Base-by-base conservation (phyloP, 371 early-diverging fungal genomes). In the Rhizopus stolonifer region DNA sequence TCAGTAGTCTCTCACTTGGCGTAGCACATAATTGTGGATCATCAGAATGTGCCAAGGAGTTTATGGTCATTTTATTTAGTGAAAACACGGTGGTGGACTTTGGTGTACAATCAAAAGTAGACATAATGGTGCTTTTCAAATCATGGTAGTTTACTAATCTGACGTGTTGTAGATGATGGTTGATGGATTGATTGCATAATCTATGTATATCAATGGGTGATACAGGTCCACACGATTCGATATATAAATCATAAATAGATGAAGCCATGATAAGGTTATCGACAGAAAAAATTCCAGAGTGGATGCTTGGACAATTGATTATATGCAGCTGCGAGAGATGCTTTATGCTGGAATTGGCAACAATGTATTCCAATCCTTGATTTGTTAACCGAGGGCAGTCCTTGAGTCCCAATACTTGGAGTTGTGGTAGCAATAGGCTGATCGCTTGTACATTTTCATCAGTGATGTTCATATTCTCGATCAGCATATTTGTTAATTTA, bases 151-250 rank as follows among this genome's bases (percentile, higher is more conserved):
- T 17, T 4, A 53, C n/a, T 36, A 36, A 15, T 15, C n/a, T 36
- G 15, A 36, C 14, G 0, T 8, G n/a, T 5, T n/a, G 9, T 5
- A 56, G n/a, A 17, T 52, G 42, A 1, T 44, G 22, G 2, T 29
- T 14, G 4, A 21, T 5, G 24, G 47, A 15, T 1, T 4, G n/a
- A 29, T 8, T 14, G 11, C 53, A 59, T 4, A 70, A 26, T 3
- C 50, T 14, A 19, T 65, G 60, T 1, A 65, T 55, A n/a, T 65
- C 55, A 6, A 29, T 47, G 4, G 63, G 56, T 2, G 31, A 11
- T 0, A 70, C 25, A 0, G 25, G 19, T 0, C 70, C 70, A 24
- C 59, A 64, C 1, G 40, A 14, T 8, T 61, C 59, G 1, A 70
- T 39, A 33, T 64, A 46, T 1, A 70, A 14, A 7, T 45, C 34